A percentile compares a stretch with the other conserved stretches of the same genome.
phyloP scores from a whole-genome alignment of 2,329 filamentous ascomycete genomes.

The Bertia moriformis region DNA sequence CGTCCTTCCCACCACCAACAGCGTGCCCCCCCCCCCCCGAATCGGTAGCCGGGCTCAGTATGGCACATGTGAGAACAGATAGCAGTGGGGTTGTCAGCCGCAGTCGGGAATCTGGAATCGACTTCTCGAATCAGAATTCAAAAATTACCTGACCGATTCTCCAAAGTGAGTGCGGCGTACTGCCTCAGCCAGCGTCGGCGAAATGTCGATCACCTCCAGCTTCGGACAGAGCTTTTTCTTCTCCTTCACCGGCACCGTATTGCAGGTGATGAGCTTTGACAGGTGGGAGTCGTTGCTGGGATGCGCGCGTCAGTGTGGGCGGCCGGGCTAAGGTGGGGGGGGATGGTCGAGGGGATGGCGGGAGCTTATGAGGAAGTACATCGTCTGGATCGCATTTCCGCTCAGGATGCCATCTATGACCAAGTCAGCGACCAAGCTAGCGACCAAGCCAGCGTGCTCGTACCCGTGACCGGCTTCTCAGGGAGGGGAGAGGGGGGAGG shows the following conservation, averaged over 20 bases:
- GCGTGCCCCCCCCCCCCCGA: too few species aligned
- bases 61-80: too few species aligned
- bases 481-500: too few species aligned
- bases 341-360: neutral
- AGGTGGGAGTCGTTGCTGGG: constrained; percentile 55
- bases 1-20: too few species aligned
- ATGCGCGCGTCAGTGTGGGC: constrained; percentile 63
- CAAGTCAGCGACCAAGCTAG: too few species aligned
- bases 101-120: too few species aligned
- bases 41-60: too few species aligned
- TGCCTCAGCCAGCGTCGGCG: constrained; percentile 64
- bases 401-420: constrained; percentile 55
- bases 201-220: constrained; percentile 83
- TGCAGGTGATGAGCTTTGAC: constrained; percentile 61
- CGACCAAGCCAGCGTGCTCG: too few species aligned
- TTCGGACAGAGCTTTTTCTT: constrained; percentile 67
- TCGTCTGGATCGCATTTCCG: constrained; percentile 5
- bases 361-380: too few species aligned
- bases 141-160: constrained; percentile 52
- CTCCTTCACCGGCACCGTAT: constrained; percentile 66
- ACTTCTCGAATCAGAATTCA: too few species aligned
- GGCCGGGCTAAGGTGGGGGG: neutral
- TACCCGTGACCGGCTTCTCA: neutral
- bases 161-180: constrained; percentile 58
- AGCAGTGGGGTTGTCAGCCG: too few species aligned